Percentiles rank a stretch among this genome's conserved stretches.
Evolutionary conservation across 2,329 filamentous ascomycete species (phyloP).

Genomic region (Talaromyces sp.): DNA sequence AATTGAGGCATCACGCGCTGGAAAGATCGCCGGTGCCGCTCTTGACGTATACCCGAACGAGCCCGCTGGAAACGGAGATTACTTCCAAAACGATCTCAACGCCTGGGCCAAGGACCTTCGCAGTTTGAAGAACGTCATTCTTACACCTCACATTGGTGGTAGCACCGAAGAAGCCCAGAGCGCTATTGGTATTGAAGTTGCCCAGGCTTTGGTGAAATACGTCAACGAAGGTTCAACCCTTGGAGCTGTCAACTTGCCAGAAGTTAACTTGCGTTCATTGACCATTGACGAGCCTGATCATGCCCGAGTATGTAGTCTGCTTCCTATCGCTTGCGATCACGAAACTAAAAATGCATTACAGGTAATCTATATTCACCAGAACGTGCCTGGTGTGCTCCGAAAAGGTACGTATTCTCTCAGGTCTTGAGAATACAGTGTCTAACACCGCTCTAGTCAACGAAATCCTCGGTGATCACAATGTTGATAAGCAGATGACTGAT

Average conservation of each 20-base stretch:
- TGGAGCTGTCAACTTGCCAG: conserved; percentile 94
- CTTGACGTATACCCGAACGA: conserved; percentile 95
- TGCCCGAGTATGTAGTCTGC: conserved; percentile 62
- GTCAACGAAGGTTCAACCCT: conserved; percentile 92
- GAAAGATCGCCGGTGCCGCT: conserved; percentile 90
- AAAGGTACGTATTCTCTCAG: conserved; percentile 56
- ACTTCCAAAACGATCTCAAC: conserved; percentile 84
- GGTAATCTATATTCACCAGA: conserved; percentile 95
- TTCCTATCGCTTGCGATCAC: not conserved
- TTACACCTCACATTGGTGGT: conserved; percentile 95
- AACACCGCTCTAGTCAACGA: conserved; percentile 68
- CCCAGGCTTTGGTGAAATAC: conserved; percentile 82
- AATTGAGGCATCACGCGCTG: conserved; percentile 78
- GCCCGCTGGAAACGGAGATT: conserved; percentile 88
- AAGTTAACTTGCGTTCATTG: conserved; percentile 83
- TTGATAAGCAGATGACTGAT: conserved; percentile 98
- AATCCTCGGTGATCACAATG: conserved; percentile 90
- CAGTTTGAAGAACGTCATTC: conserved; percentile 82
- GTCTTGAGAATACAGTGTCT: not conserved
- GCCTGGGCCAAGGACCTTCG: conserved; percentile 81
- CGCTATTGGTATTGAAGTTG: conserved; percentile 92
- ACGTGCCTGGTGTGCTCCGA: conserved; percentile 89
- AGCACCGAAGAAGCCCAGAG: conserved; percentile 97
- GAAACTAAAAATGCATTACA: conserved; percentile 30
- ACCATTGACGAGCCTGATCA: conserved; percentile 86